Evolutionary conservation across 2,329 filamentous ascomycete species (phyloP).

Genomic region (Epichloe hybrida): DNA sequence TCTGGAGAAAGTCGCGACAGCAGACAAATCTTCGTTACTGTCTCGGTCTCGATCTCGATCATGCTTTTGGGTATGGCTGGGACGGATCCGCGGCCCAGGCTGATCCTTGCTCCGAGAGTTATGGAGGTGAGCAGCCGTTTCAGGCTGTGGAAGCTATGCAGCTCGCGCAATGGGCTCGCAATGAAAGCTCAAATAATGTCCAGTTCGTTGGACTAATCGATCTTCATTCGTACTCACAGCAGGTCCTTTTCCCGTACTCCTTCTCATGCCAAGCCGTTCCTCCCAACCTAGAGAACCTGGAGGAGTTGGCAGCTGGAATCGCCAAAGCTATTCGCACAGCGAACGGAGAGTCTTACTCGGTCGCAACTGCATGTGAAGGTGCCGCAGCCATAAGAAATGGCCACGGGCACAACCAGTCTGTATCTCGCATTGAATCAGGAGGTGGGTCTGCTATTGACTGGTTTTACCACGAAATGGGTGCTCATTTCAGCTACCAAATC

Average conservation of each 20-base stretch:
- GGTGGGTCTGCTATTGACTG: conserved; percentile 86
- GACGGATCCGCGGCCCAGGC: conserved; percentile 48
- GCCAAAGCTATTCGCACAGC: conserved; percentile 80
- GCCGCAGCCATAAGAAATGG: conserved; percentile 32
- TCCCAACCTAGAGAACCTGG: conserved; percentile 78
- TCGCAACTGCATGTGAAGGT: conserved; percentile 78
- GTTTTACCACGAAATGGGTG: conserved; percentile 80
- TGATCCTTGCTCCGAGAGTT: conserved; percentile 86
- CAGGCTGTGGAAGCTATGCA: conserved; percentile 65
- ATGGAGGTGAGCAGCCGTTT: conserved; percentile 71
- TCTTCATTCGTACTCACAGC: conserved; percentile 88
- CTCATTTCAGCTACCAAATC: conserved; percentile 82
- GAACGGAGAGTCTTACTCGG: conserved; percentile 60
- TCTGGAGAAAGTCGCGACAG: conserved; percentile 93
- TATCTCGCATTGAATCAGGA: conserved; percentile 50
- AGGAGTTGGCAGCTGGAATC: conserved; percentile 78
- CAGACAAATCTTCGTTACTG: conserved; percentile 72
- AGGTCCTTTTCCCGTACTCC: conserved; percentile 84
- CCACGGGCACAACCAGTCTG: conserved; percentile 10
- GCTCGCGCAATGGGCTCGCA: conserved; percentile 71
- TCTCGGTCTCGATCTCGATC: conserved; percentile 77
- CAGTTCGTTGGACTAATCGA: conserved; percentile 79
- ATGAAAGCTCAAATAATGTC: conserved; percentile 59
- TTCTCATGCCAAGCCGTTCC: conserved; percentile 69
- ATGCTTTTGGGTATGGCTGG: conserved; percentile 77